phyloP scores from a whole-genome alignment of 169 alveolate genomes.

The Ichthyophthirius multifiliis region DNA sequence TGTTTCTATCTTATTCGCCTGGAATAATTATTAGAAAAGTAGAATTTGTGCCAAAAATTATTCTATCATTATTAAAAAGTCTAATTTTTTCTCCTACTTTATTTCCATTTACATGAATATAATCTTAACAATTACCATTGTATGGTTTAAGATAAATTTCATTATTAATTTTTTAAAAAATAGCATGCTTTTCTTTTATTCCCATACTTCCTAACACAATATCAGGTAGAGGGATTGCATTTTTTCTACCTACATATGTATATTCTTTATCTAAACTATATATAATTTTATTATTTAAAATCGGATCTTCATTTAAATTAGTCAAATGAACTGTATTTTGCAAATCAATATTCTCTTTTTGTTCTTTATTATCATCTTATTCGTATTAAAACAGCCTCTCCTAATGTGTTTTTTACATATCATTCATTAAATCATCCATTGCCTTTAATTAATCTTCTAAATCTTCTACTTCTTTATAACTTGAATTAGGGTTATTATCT shows the following conservation, averaged over 20 bases:
- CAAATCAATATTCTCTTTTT: conserved; percentile 45
- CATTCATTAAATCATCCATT: background rate
- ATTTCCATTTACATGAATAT: conserved; percentile 76
- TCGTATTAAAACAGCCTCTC: background rate
- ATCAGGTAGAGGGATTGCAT: conserved; percentile 76
- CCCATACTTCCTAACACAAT: conserved; percentile 57
- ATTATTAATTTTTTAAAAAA: conserved; percentile 28
- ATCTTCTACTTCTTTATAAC: background rate
- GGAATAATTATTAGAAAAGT: conserved; percentile 40
- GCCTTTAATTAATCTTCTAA: background rate
- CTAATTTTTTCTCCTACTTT: conserved; percentile 28
- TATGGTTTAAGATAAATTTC: conserved; percentile 12
- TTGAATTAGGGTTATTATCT: background rate
- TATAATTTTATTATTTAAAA: conserved; percentile 78
- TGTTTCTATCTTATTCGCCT: conserved; percentile 2
- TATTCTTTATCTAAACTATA: conserved; percentile 59
- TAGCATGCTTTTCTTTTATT: conserved; percentile 32
- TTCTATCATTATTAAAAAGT: conserved; percentile 71
- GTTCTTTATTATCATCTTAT: conserved; percentile 54
- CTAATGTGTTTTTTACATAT: background rate
- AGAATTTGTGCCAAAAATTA: conserved; percentile 77
- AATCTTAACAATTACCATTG: conserved; percentile 46
- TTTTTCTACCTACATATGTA: conserved; percentile 79
- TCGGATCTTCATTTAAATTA: conserved; percentile 88
- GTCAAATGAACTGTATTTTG: conserved; percentile 68